Base-by-base conservation (phyloP, 2,329 filamentous ascomycete species). In the Diaporthe aspalathi region DNA sequence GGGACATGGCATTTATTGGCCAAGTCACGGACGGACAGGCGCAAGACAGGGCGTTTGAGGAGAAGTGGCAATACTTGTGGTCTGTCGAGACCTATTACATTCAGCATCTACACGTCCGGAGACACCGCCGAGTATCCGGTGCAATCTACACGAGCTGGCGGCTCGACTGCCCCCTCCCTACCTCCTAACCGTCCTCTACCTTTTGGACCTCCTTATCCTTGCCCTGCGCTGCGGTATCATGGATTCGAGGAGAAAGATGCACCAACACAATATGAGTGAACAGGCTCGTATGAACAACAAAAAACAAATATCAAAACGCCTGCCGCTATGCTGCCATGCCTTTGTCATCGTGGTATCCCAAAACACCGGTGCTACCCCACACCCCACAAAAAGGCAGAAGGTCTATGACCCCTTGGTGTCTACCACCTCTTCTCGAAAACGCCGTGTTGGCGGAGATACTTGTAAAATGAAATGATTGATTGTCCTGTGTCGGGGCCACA, bases 281-380 rank as follows among this genome's bases (percentile, higher is more conserved):
- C 45, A 65, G 60, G 60, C 60, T 65, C 50, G 67, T 60, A 54
- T 50, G 52, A 57, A 43, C 43, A 53, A 32, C 52, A 29, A 38
- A 71, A n/a, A 56, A 22, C 54, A 65, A 53, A 32, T 38, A 70
- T 38, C 12, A 65, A 38, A 65, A 73, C 71, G 71, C 71, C 71
- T 67, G 63, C 71, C 71, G 71, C 71, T 73, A 73, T 73, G 71
- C 71, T 68, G 49, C 60, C 62, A n/a, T 62, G 38, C 40, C 38
- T 22, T 63, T 56, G 49, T 52, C 53, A 14, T 53, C 49, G 27
- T 56, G 40, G 52, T 68, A 60, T 68, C 17, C 54, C 60, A 29
- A 38, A 70, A 70, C 68, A 70, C 68, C 68, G 22, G 22, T 49
- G 35, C 49, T n/a, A 24, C 22, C 35, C 43, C 40, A 43, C 45